Evolutionary conservation across 306 rosid species (phyloP), one percentile per base, ranked within the genome.

Genomic region (Echinosophora koreensis): DNA sequence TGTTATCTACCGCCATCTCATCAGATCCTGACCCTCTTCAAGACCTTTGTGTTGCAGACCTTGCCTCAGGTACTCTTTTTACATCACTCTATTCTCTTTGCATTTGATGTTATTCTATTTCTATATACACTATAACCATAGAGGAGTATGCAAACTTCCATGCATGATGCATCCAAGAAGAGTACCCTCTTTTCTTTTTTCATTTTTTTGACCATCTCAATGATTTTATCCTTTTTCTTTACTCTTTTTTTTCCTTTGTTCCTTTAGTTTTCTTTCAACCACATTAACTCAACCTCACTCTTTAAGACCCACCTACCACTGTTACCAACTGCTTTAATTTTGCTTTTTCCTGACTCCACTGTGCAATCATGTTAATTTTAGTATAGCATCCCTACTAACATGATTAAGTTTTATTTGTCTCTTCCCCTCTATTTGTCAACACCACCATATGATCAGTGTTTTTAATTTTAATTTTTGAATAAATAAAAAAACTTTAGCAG

Each of bases 21-120:
- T 90, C 96, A 78, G 97, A 92, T 82, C 87, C 89, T 37, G 97
- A 90, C 86, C 5, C 42, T 74, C 93, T 92, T 83, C 97, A 92
- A 83, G 97, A 92, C 68, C 81, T 92, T 1, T 92, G 97, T 35
- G 92, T 90, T 5, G 97, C 97, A 12, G 89, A 90, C 87, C 88
- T 83, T 73, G 2, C 73, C 49, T 86, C 96, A 2, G 92, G 97
- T 92, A 82, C 7, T 10, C 18, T 39, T 70, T 70, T 77, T 44
- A 8, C 70, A 34, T 18, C 17, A 32, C 66, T 77, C 60, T 10
- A 4, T n/a, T 57, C 30, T 77, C 38, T 14, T 1, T 35, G 18
- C 51, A 3, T 56, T n/a, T 66, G 8, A 16, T 56, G 8, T 12
- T 56, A 9, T 50, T 11, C 1, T 6, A 38, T 39, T 39, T 71